Evolutionary conservation across 176 grass and related monocot genomes (phyloP).

Genomic region (Cocos nucifera): DNA sequence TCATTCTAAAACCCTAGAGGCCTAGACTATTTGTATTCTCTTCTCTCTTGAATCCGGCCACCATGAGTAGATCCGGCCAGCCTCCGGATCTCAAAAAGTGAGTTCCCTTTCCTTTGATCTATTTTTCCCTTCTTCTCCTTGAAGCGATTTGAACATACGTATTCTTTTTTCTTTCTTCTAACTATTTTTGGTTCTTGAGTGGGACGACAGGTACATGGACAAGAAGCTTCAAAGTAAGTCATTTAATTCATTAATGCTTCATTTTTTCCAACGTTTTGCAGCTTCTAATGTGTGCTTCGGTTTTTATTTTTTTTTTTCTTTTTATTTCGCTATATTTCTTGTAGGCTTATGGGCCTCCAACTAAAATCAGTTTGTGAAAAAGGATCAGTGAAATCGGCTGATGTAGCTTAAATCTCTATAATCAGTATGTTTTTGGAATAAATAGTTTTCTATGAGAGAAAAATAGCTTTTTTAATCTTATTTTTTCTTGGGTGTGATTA

Average conservation of each 20-base stretch:
- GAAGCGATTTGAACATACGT: not conserved
- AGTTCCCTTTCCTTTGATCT: not conserved
- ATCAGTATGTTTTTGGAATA: no score
- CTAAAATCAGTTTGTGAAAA: no score
- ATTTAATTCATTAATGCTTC: not conserved
- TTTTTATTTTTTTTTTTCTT: not conserved
- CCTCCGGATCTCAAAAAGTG: constrained; percentile 2
- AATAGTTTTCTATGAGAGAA: no score
- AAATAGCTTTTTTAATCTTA: no score
- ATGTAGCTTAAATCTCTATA: no score
- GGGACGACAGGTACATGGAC: constrained; percentile 75
- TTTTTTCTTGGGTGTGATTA: no score
- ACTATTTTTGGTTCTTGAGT: constrained; percentile 5
- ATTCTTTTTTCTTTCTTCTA: constrained; percentile 1
- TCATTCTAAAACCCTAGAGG: no score
- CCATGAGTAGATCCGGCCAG: constrained; percentile 4
- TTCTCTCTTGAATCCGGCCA: not conserved
- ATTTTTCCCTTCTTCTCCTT: not conserved
- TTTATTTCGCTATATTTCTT: no score
- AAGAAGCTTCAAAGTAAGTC: constrained; percentile 91
- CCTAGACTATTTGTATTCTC: no score
- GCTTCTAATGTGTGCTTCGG: not conserved
- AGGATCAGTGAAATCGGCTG: no score
- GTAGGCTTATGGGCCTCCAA: no score
- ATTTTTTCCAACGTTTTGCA: not conserved